These are phyloP conservation scores for Didymella glomerata DNA, from an alignment of 2,329 filamentous ascomycete genomes.

Conservation along the genomic window DNA sequence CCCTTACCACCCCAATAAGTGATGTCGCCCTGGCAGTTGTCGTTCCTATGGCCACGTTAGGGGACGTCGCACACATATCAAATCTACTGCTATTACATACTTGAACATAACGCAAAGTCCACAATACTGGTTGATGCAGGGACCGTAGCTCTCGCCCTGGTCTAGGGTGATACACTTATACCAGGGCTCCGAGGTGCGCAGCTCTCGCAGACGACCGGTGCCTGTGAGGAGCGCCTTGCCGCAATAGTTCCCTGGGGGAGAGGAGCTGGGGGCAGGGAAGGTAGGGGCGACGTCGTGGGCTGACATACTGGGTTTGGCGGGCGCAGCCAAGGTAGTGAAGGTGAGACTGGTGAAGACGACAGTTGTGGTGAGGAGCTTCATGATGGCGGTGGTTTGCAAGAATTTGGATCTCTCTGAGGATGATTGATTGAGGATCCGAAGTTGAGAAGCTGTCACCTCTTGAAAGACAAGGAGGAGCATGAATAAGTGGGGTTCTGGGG, in stretches of 20 bases:
- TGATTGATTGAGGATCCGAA: not conserved
- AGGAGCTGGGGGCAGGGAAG: not conserved
- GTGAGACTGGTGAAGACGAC: not conserved
- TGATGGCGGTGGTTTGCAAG: not conserved
- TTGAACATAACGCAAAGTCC: constrained; percentile 16
- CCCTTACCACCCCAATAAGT: constrained; percentile 8
- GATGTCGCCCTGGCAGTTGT: constrained; percentile 12
- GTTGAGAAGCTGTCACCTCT: not conserved
- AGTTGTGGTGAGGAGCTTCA: constrained; percentile 1
- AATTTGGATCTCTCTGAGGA: not conserved
- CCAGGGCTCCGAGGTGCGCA: constrained; percentile 9
- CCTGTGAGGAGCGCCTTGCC: constrained; percentile 3
- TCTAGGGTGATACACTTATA: constrained; percentile 8
- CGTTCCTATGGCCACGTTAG: not conserved
- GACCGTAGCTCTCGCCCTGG: not conserved
- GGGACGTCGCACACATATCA: not conserved
- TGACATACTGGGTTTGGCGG: not conserved
- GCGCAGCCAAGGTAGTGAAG: not conserved
- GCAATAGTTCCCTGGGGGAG: constrained; percentile 1
- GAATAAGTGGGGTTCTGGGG: too few relatives aligned
- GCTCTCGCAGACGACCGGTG: not conserved
- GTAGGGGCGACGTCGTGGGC: not conserved
- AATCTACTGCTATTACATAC: not conserved
- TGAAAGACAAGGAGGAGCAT: too few relatives aligned
- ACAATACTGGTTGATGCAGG: constrained; percentile 13